These are phyloP conservation scores for Avena sativa DNA, from an alignment of 176 grass and related monocot genomes.

Conservation along the genomic window DNA sequence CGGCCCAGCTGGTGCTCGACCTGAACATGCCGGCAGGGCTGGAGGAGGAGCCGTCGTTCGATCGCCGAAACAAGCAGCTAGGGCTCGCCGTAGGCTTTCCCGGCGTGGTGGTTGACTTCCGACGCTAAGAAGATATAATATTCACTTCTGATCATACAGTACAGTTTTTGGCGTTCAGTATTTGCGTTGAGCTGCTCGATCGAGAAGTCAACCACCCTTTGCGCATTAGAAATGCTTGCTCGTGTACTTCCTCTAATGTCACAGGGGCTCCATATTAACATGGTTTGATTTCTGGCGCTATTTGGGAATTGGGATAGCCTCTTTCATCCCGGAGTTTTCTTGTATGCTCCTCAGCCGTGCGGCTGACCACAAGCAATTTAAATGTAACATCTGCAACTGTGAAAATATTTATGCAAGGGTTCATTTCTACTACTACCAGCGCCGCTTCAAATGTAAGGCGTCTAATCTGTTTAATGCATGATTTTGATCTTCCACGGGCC, in stretches of 20 bases:
- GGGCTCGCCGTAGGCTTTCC: constrained; percentile 35
- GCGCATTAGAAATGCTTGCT: constrained; percentile 29
- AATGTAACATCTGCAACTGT: too few relatives aligned
- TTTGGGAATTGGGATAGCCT: too few relatives aligned
- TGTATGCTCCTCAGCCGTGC: too few relatives aligned
- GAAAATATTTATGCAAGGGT: too few relatives aligned
- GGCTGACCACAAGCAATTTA: too few relatives aligned
- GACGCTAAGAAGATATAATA: constrained; percentile 14
- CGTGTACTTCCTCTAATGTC: background rate
- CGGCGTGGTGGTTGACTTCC: constrained; percentile 45
- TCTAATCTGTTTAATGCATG: too few relatives aligned
- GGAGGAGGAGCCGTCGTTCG: constrained; percentile 44
- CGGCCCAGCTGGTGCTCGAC: constrained; percentile 46
- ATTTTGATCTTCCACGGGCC: too few relatives aligned
- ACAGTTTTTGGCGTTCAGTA: constrained; percentile 22
- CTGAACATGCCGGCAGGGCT: constrained; percentile 61
- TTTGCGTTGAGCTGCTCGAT: constrained; percentile 3
- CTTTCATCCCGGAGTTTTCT: too few relatives aligned
- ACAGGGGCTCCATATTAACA: background rate
- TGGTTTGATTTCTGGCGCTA: too few relatives aligned
- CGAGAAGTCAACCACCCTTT: constrained; percentile 36
- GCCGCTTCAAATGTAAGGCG: too few relatives aligned
- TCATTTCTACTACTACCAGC: too few relatives aligned
- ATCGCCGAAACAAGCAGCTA: constrained; percentile 24
- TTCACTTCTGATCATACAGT: constrained; percentile 9